phyloP scores from a whole-genome alignment of 2,329 filamentous ascomycete species.

The Claviceps capensis region DNA sequence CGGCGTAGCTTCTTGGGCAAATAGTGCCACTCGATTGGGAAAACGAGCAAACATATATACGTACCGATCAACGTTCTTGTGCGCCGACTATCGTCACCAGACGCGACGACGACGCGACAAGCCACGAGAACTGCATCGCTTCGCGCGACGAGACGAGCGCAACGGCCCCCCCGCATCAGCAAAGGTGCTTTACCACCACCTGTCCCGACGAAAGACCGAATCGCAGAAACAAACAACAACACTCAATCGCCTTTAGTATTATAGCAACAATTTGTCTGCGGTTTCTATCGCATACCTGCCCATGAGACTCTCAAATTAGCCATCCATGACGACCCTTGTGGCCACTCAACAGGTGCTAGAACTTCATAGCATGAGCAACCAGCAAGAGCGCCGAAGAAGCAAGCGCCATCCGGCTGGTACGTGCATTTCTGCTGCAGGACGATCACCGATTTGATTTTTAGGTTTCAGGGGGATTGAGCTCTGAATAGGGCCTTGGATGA shows the following conservation, averaged over 20 bases:
- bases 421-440: conserved; percentile 14
- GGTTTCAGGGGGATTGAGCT: not conserved
- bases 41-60: not conserved
- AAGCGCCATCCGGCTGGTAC: conserved; percentile 47
- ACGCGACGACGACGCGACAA: conserved; percentile 3
- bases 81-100: conserved; percentile 4
- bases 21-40: not conserved
- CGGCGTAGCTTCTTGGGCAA: not conserved
- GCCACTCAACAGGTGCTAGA: conserved; percentile 50
- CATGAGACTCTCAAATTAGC: conserved; percentile 17
- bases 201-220: not conserved
- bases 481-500: not conserved
- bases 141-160: conserved; percentile 4
- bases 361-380: conserved; percentile 56
- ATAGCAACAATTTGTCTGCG: not conserved
- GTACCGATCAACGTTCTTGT: not conserved
- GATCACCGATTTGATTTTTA: too few species aligned
- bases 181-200: conserved; percentile 6
- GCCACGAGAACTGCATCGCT: too few species aligned
- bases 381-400: conserved; percentile 46
- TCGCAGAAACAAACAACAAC: not conserved
- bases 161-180: not conserved
- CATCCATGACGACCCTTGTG: conserved; percentile 60
- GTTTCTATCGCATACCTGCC: not conserved
- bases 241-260: not conserved